Base-by-base conservation (phyloP, 371 early-diverging fungal species). In the Apophysomyces trapeziformis region DNA sequence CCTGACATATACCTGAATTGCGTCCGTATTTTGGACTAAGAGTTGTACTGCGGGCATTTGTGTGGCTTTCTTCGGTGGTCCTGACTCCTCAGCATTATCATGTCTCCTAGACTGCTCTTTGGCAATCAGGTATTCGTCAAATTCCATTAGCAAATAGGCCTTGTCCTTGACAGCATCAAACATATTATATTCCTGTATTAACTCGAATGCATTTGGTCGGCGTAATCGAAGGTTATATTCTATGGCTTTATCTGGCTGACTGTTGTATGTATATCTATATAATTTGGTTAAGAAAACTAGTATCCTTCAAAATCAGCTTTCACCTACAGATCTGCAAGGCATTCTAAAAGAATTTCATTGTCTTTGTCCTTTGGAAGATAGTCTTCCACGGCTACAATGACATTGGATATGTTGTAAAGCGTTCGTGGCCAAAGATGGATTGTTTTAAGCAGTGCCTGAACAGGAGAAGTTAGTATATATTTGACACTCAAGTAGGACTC, bases 1-100 rank as follows among this genome's bases (percentile, higher is more conserved):
- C n/a, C 68, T 63, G 50, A 54, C 44, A 39, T 63, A 65, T 81
- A 92, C 92, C 35, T 91, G 92, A 56, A 97, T 90, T 13, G 92
- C 90, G 35, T 96, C 93, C 2, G 93, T 90, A 68, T 94, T 88
- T 44, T 90, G 84, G 4, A 93, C 93, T 63, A 97, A 79, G 26
- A 97, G 67, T 70, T 86, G 89, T 7, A 95, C 94, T 26, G 90
- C 88, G 41, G 87, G 85, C 83, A 79, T 79, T 18, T 66, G 81
- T 57, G 50, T 74, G 41, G 65, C 65, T 59, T 64, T 77, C 21
- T 70, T 66, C 39, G 70, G 71, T 9, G 58, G 58, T 14, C 39
- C 59, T 13, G 69, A 68, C 37, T 60, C 63, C 13, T 68, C 66
- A 1, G 54, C 39, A 36, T 57, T 57, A 26, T 38, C 35, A 7